These are phyloP conservation scores for Hamigera avellanea DNA, from an alignment of 495 filamentous ascomycete species.

Conservation along the genomic window DNA sequence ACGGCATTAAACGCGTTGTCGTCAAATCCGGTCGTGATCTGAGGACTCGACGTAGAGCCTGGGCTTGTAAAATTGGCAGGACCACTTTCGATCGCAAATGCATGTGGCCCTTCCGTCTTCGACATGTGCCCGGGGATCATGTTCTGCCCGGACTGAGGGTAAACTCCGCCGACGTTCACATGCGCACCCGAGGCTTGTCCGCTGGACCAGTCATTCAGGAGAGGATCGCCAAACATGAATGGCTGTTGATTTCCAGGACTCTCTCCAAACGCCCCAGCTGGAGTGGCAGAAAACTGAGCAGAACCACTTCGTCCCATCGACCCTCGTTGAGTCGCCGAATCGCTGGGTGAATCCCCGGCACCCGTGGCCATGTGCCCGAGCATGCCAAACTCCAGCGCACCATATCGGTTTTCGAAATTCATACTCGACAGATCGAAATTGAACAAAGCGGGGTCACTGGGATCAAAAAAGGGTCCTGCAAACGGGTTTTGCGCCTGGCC, in stretches of 20 bases:
- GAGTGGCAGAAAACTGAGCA: slow-evolving; percentile 30
- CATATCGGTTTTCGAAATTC: slow-evolving; percentile 93
- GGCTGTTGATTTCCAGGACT: slow-evolving; percentile 33
- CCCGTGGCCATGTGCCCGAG: slow-evolving; percentile 87
- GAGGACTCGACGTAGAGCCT: slow-evolving; percentile 37
- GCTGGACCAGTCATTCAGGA: slow-evolving; percentile 35
- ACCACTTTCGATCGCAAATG: slow-evolving; percentile 60
- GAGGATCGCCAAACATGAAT: slow-evolving; percentile 37
- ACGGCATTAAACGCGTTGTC: slow-evolving; percentile 19
- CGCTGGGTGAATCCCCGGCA: slow-evolving; percentile 65
- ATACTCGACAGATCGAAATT: slow-evolving; percentile 89
- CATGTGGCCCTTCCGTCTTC: slow-evolving; percentile 46
- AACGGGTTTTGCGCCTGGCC: slow-evolving; percentile 36
- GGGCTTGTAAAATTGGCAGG: slow-evolving; percentile 53
- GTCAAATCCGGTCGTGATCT: slow-evolving; percentile 30
- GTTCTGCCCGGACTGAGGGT: slow-evolving; percentile 20
- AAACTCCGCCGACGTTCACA: slow-evolving; percentile 31
- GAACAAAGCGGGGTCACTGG: slow-evolving; percentile 79
- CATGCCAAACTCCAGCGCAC: slow-evolving; percentile 86
- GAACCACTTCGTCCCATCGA: slow-evolving; percentile 38
- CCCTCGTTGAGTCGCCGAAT: slow-evolving; percentile 39
- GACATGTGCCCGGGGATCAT: slow-evolving; percentile 30
- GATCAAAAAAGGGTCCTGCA: slow-evolving; percentile 60
- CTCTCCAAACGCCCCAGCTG: slow-evolving; percentile 28
- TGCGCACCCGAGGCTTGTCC: slow-evolving; percentile 25